These are phyloP conservation scores for Colletotrichum eleusines DNA, from an alignment of 2,329 filamentous ascomycete species.

Conservation along the genomic window DNA sequence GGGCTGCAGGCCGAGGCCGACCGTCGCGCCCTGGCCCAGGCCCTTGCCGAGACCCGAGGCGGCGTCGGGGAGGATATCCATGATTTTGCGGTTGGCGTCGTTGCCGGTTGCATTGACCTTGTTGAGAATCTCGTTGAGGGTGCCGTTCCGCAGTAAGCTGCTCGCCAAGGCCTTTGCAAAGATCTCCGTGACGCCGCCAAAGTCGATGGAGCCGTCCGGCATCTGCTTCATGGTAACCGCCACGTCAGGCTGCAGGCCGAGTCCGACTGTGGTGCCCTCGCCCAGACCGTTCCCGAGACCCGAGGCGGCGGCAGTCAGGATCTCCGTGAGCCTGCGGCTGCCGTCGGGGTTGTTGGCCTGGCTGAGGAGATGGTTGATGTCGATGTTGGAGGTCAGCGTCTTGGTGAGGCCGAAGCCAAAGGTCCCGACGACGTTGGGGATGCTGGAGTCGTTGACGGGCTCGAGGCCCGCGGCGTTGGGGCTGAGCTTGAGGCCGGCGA, in stretches of 20 bases:
- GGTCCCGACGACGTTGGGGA: conserved; percentile 44
- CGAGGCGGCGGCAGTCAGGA: conserved; percentile 45
- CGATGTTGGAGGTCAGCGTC: conserved; percentile 46
- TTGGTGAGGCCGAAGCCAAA: conserved; percentile 48
- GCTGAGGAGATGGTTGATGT: conserved; percentile 42
- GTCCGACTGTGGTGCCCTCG: conserved; percentile 45
- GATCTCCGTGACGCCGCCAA: conserved; percentile 45
- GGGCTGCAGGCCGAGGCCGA: conserved; percentile 48
- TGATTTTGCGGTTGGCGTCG: conserved; percentile 25
- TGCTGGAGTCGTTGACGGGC: conserved; percentile 42
- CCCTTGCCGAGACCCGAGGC: conserved; percentile 48
- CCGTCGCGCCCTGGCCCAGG: conserved; percentile 45
- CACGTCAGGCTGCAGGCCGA: conserved; percentile 47
- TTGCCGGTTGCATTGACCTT: conserved; percentile 2
- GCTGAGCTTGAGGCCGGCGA: conserved; percentile 44
- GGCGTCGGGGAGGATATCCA: conserved; percentile 44
- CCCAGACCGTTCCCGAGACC: conserved; percentile 49
- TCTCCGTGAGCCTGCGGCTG: conserved; percentile 39
- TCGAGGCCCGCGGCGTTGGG: conserved; percentile 35
- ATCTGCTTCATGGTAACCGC: conserved; percentile 41
- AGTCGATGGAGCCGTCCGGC: conserved; percentile 43
- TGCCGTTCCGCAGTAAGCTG: conserved; percentile 50
- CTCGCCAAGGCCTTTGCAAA: conserved; percentile 48
- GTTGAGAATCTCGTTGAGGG: conserved; percentile 45
- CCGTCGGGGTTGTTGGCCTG: conserved; percentile 37